Conservation (phyloP, 164 flowering plant genomes). For the Annona squamosa region DNA sequence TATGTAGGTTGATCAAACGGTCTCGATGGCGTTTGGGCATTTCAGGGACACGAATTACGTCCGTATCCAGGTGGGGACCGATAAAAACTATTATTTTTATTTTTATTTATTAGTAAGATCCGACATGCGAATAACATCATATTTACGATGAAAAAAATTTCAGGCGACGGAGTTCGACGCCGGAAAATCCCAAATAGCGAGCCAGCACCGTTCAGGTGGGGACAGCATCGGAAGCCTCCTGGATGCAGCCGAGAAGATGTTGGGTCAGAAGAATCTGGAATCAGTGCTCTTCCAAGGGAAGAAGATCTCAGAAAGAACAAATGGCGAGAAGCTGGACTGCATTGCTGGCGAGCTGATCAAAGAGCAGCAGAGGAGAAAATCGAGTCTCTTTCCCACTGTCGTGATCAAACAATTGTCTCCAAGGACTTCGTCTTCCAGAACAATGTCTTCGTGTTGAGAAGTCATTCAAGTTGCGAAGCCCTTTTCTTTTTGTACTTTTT, state of each 20-base stretch:
- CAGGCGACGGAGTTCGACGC: slow-evolving; percentile 23
- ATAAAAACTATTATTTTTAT: no score
- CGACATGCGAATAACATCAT: neutral
- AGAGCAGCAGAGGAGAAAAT: slow-evolving; percentile 57
- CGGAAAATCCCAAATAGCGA: neutral
- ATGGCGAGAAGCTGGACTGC: slow-evolving; percentile 38
- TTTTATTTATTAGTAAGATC: neutral
- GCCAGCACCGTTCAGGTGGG: neutral
- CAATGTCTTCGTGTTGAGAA: slow-evolving; percentile 12
- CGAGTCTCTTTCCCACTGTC: slow-evolving; percentile 40
- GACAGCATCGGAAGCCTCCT: slow-evolving; percentile 1
- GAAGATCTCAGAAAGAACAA: slow-evolving; percentile 37
- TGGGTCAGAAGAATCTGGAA: slow-evolving; percentile 49
- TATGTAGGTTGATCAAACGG: slow-evolving; percentile 57
- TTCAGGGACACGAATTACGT: slow-evolving; percentile 35
- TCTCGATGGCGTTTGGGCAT: slow-evolving; percentile 58
- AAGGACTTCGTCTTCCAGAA: slow-evolving; percentile 38
- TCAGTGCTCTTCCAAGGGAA: slow-evolving; percentile 49
- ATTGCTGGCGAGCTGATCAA: slow-evolving; percentile 41
- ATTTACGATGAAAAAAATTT: neutral
- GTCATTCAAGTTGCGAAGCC: no score
- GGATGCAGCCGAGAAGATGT: slow-evolving; percentile 31
- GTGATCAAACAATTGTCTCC: slow-evolving; percentile 41
- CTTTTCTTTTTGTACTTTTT: neutral
- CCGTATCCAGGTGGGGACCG: slow-evolving; percentile 29